Percentiles rank a stretch among this genome's conserved stretches.
These are phyloP conservation scores for Yamagishiella unicocca DNA, from an alignment of 139 green algal genomes.

Conservation along the genomic window DNA sequence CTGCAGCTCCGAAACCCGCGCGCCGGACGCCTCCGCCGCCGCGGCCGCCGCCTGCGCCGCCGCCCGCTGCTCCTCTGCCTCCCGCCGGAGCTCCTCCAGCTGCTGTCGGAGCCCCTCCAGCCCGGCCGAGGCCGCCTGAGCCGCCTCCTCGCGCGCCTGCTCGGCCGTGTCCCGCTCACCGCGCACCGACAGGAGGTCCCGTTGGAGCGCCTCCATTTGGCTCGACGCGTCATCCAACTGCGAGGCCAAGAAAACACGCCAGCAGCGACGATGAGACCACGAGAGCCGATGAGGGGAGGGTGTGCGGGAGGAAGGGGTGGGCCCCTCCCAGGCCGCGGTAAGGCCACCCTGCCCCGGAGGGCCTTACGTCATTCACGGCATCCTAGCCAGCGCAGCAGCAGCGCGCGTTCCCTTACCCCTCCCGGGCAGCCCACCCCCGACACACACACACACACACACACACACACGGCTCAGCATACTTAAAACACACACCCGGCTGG, in stretches of 20 bases:
- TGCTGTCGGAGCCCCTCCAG: slow-evolving; percentile 11
- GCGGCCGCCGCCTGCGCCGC: neutral
- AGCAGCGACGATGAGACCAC: no score
- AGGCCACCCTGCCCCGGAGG: no score
- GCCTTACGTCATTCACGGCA: no score
- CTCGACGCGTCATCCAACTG: slow-evolving; percentile 24
- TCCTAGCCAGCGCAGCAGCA: no score
- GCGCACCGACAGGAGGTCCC: neutral
- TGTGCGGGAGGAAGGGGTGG: no score
- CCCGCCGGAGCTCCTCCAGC: neutral
- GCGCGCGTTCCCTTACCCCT: no score
- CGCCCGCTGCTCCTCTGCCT: slow-evolving; percentile 3
- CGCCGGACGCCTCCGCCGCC: neutral
- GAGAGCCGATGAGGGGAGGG: no score
- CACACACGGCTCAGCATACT: no score
- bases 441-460: no score
- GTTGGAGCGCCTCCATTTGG: slow-evolving; percentile 16
- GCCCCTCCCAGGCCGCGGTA: no score
- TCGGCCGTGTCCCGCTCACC: neutral
- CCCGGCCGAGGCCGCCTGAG: neutral
- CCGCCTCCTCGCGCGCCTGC: neutral
- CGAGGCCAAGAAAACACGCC: neutral
- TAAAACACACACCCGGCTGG: no score
- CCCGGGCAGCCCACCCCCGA: no score
- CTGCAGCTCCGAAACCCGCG: neutral